A percentile compares a stretch with the other conserved stretches of the same genome.
Evolutionary conservation across 2,329 filamentous ascomycete genomes (phyloP).

Genomic region (Alternaria arborescens): DNA sequence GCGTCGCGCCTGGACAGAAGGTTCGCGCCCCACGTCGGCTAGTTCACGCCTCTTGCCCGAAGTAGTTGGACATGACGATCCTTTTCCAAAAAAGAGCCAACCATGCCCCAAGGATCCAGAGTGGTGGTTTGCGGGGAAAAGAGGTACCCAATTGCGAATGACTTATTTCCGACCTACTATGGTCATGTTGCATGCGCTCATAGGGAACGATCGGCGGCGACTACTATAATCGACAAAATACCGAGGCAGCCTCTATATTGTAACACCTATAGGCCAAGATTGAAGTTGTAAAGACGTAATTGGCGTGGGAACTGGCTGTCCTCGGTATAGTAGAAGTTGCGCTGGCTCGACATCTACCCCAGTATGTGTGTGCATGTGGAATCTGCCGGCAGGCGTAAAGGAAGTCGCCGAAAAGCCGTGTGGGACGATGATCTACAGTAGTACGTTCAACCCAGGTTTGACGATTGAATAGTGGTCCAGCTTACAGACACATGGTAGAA

Average conservation of each 20-base stretch:
- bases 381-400: neutral
- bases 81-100: neutral
- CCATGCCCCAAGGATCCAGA: neutral
- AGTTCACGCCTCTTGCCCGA: conserved; percentile 11
- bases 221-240: neutral
- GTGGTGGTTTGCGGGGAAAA: conserved; percentile 3
- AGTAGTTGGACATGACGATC: neutral
- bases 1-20: conserved; percentile 7
- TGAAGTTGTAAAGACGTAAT: conserved; percentile 5
- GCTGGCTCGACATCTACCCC: neutral
- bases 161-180: neutral
- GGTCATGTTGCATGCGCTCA: conserved; percentile 3
- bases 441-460: neutral
- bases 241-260: neutral
- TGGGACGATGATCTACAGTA: neutral
- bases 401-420: neutral
- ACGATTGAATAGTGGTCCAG: neutral
- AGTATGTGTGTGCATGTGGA: neutral
- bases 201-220: neutral
- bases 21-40: conserved; percentile 3
- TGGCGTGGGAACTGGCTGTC: neutral
- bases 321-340: neutral
- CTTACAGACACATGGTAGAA: neutral
- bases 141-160: conserved; percentile 2
- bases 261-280: neutral